Base-by-base conservation (phyloP, 164 flowering plant genomes). In the Euptelea pleiosperma region DNA sequence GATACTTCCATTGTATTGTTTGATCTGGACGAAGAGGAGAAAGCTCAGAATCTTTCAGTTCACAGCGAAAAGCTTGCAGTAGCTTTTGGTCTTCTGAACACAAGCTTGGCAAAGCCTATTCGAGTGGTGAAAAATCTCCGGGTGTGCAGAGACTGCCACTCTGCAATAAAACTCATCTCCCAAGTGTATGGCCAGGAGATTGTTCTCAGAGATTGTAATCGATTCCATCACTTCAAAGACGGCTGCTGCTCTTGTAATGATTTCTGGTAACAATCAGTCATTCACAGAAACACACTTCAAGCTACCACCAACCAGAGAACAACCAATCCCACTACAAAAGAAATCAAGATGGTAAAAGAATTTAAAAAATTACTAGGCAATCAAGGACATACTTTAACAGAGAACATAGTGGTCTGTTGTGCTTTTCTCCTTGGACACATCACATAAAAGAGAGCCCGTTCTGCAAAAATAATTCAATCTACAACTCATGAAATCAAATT, bases 1-100 rank as follows among this genome's bases (percentile, higher is more conserved):
- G 67, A 69, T 22, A 58, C 72, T 58, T 63, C 72, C 6, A 10
- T 63, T 21, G 68, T 69, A 10, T 52, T 69, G 52, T 69, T 69
- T 33, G 72, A 69, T 54, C 46, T 69, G 39, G 64, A 69, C 33
- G 72, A 69, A 55, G 68, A 69, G 42, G 69, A 64, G 47, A 69
- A 69, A 49, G 69, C 65, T 35, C 69, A 55, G 21, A 64, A 59
- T 55, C 73, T 69, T 55, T 64, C 55, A 9, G 31, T 59, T 31
- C 73, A 69, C 19, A 64, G 69, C 29, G 69, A 69, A 42, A 69
- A 60, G 39, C 55, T 60, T 40, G 73, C 69, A 3, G 51, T 69
- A 54, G 69, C 73, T 33, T 69, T 64, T 50, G 64, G 68, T 26
- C 68, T 69, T 59, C 22, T 69, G 36, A 55, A 59, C 9, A 47